Conservation (phyloP, 2,329 filamentous ascomycete species). For the Tympanopsis confertula region DNA sequence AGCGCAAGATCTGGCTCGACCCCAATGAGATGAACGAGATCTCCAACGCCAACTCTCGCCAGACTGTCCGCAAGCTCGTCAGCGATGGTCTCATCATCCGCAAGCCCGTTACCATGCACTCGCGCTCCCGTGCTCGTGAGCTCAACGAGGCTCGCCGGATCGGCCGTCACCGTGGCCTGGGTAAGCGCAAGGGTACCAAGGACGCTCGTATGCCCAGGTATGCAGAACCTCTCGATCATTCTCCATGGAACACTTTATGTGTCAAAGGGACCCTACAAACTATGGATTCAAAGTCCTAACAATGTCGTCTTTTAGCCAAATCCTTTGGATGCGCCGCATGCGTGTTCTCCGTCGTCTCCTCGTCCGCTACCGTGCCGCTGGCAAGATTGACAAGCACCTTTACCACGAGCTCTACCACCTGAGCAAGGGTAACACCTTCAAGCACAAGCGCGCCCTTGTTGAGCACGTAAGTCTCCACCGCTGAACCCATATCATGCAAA, state of each 20-base stretch:
- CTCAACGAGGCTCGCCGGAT: constrained; percentile 88
- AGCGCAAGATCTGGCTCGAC: constrained; percentile 99
- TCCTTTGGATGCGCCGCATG: constrained; percentile 99
- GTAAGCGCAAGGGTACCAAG: constrained; percentile 99
- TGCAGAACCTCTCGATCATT: constrained; percentile 22
- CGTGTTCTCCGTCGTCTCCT: constrained; percentile 97
- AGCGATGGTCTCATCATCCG: constrained; percentile 99
- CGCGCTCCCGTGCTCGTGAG: constrained; percentile 87
- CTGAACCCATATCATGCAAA: constrained; percentile 2
- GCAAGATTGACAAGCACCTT: constrained; percentile 99
- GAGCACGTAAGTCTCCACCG: constrained; percentile 77
- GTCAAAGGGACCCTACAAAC: too few relatives aligned
- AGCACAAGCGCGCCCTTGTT: constrained; percentile 99
- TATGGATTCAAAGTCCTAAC: not conserved
- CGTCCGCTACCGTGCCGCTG: constrained; percentile 98
- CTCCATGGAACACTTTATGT: constrained; percentile 2
- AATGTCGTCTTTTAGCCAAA: constrained; percentile 52
- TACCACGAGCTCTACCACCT: constrained; percentile 99
- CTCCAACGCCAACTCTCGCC: constrained; percentile 99
- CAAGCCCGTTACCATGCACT: constrained; percentile 99
- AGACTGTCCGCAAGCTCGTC: constrained; percentile 99
- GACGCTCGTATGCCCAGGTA: constrained; percentile 99
- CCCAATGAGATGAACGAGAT: constrained; percentile 99
- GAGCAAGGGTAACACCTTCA: constrained; percentile 99
- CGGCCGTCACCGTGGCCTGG: constrained; percentile 96